phyloP scores from a whole-genome alignment of 108 stramenopile genomes.

The Bacterosira constricta region DNA sequence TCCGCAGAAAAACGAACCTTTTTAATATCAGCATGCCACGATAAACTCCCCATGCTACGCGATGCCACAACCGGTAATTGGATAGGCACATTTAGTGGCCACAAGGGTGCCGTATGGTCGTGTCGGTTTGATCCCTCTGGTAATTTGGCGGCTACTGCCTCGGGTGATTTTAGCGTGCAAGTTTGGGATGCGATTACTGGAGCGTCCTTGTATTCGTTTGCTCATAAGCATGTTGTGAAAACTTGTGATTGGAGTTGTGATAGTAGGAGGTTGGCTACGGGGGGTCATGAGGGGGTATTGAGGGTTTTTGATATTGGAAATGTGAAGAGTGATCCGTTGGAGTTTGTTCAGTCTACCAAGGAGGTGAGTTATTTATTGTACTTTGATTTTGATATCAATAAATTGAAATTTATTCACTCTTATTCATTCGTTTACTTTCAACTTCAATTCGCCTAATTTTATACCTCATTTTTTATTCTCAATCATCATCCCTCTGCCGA shows the following conservation, averaged over 20 bases:
- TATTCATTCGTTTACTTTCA: not conserved
- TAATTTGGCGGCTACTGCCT: slow-evolving; percentile 86
- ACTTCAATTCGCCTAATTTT: slow-evolving; percentile 8
- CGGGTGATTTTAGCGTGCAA: slow-evolving; percentile 84
- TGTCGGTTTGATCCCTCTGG: slow-evolving; percentile 86
- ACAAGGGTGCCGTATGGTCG: slow-evolving; percentile 99
- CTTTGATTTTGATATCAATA: not conserved
- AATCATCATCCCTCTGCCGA: too few relatives aligned
- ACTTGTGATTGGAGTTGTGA: slow-evolving; percentile 90
- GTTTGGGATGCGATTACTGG: slow-evolving; percentile 95
- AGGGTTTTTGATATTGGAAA: slow-evolving; percentile 81
- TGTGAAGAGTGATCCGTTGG: slow-evolving; percentile 24
- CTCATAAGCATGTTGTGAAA: slow-evolving; percentile 97
- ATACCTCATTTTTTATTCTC: too few relatives aligned
- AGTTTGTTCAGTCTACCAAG: slow-evolving; percentile 35
- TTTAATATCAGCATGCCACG: slow-evolving; percentile 85
- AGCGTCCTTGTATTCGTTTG: slow-evolving; percentile 64
- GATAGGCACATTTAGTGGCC: slow-evolving; percentile 98
- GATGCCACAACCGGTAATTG: slow-evolving; percentile 96
- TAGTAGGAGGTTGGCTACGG: slow-evolving; percentile 82
- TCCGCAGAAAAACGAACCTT: slow-evolving; percentile 38
- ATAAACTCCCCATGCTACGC: slow-evolving; percentile 95
- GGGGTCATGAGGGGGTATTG: slow-evolving; percentile 93
- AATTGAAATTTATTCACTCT: not conserved
- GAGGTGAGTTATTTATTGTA: slow-evolving; percentile 12